These are phyloP conservation scores for Xanthoconium purpureum DNA, from an alignment of 768 basidiomycete genomes.

Conservation along the genomic window DNA sequence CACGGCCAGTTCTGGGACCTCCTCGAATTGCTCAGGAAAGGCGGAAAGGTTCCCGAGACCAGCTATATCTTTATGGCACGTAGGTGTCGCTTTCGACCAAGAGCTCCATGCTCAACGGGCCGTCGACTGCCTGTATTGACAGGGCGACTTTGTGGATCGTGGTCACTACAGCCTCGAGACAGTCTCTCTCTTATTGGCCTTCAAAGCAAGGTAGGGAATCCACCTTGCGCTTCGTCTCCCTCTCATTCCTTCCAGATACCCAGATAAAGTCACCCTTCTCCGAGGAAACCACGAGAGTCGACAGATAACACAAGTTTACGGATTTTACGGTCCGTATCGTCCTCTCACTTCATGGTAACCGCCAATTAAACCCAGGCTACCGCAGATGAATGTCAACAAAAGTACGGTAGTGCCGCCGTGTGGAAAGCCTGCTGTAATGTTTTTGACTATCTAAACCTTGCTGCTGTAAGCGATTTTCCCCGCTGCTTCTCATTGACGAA, in stretches of 20 bases:
- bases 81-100: constrained; percentile 41
- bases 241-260: constrained; percentile 57
- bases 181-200: constrained; percentile 79
- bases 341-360: not conserved
- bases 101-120: constrained; percentile 25
- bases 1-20: constrained; percentile 99
- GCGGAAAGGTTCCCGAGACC: constrained; percentile 80
- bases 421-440: constrained; percentile 98
- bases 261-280: constrained; percentile 86
- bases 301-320: constrained; percentile 98
- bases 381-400: constrained; percentile 94
- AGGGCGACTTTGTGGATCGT: constrained; percentile 98
- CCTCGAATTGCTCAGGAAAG: constrained; percentile 82
- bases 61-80: constrained; percentile 97
- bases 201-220: constrained; percentile 75
- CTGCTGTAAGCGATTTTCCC: constrained; percentile 59
- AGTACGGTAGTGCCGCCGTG: constrained; percentile 91
- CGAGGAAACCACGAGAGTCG: constrained; percentile 96
- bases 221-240: not conserved
- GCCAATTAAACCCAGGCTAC: not conserved
- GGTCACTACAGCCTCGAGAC: constrained; percentile 97
- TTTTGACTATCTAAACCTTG: constrained; percentile 93
- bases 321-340: constrained; percentile 77
- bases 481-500: not conserved
- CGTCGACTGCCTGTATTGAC: not conserved